Base-by-base conservation (phyloP, 2,329 filamentous ascomycete species). In the Colletotrichum sp. region DNA sequence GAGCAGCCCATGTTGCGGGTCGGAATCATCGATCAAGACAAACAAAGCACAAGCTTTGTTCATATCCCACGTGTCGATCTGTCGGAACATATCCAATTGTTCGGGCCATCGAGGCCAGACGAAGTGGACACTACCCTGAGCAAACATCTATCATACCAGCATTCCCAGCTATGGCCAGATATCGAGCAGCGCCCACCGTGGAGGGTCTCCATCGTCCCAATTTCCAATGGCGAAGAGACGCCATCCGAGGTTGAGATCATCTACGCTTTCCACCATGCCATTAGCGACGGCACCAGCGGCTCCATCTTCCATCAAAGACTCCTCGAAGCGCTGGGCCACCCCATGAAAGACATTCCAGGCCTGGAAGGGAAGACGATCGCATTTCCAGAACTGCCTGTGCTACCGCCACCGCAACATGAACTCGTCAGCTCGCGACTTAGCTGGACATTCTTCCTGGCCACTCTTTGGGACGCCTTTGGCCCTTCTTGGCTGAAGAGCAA, bases 201-300 rank as follows among this genome's bases (percentile, higher is more conserved):
- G 90, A 87, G 85, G 55, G 71, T 90, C 15, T 81, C 84, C 3
- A 83, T 89, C 59, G 60, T 79, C 2, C 70, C 76, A 6, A 59
- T 77, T 4, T 32, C 65, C 1, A 18, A 10, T 36, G 7, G 28
- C 2, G n/a, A 36, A 39, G 34, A 32, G 12, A n/a, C 16, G 30
- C n/a, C 49, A 34, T 4, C 16, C 30, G 79, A 82, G 8, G 78
- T 86, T 39, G 86, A 90, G 65, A 75, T 90, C 15, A 77, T 87
- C 8, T 90, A 91, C 77, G 83, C 85, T 7, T 89, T 84, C 39
- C 90, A 92, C 76, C 90, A 92, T 77, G 84, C 86, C 1, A 82
- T 92, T 21, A 85, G 85, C 28, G 91, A 92, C 77, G 91, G 91
- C 2, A 83, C 85, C 15, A 87, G 87, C 77, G 88, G 87, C 0